Evolutionary conservation across 106 monocot species (phyloP), one percentile per base, ranked within the genome.

Genomic region (Hemerocallis citrina): DNA sequence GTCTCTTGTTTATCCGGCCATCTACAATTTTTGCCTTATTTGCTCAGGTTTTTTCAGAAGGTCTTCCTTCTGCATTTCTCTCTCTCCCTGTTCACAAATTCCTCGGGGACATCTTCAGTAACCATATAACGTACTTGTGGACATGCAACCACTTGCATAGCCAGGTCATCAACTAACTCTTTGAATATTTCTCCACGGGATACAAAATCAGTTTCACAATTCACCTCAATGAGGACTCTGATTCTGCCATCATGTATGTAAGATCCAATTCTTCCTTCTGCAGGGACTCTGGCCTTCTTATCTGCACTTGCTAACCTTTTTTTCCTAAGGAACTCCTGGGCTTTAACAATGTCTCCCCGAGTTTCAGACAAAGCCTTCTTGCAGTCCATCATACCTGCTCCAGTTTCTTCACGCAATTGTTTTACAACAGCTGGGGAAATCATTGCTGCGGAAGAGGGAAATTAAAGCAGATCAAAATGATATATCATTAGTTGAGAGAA

Each of bases 361-460:
- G 89, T 80, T 75, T 80, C 89, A 43, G 74, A 57, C 28, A 95
- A 76, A 63, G 95, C 95, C 51, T 90, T 95, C 72, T 95, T 95
- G 73, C 95, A 95, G 63, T 95, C 95, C 95, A 95, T 95, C 95
- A 95, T 95, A 24, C 95, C 89, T 55, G 89, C 89, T 35, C 94
- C 94, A 22, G 86, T 89, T 73, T 86, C 95, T 58, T 84, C 89
- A 42, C 95, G 86, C 41, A 95, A 73, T 69, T 84, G 86, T 76
- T 95, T 89, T 42, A 95, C 95, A 49, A 95, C 71, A 35, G 83
- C 68, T 19, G 95, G 78, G 7, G 83, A 86, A 33, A 95, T 77
- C 16, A 71, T 70, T 16, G 78, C 83, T 86, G 83, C 70, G 84
- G 67, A 62, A 44, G 36, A 17, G 21, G 12, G 27, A 34, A 25